Evolutionary conservation across 371 early-diverging fungal genomes (phyloP).

Genomic region (Haplosporangium sp.): DNA sequence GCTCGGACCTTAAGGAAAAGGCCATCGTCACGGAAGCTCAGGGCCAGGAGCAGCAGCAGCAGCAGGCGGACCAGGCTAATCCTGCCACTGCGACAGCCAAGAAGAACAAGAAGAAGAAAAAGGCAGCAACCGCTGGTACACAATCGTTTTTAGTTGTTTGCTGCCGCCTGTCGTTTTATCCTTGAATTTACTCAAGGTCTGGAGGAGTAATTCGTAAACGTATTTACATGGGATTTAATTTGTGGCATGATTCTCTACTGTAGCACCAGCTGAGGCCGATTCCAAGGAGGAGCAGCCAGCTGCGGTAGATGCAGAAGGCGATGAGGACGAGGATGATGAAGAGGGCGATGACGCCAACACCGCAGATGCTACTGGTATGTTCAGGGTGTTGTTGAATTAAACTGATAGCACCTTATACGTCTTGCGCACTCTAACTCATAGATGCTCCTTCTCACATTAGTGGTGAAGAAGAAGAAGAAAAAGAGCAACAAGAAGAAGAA

Average conservation of each 20-base stretch:
- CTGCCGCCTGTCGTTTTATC: too few relatives aligned
- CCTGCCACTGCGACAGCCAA: constrained; percentile 19
- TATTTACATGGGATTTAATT: too few relatives aligned
- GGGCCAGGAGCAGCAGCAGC: constrained; percentile 16
- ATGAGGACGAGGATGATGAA: constrained; percentile 42
- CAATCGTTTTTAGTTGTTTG: too few relatives aligned
- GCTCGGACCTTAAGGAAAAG: constrained; percentile 24
- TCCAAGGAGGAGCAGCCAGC: constrained; percentile 44
- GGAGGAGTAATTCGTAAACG: too few relatives aligned
- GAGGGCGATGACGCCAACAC: constrained; percentile 28
- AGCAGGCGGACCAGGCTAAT: constrained; percentile 6
- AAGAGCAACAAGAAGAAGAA: constrained; percentile 79
- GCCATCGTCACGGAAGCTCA: constrained; percentile 7
- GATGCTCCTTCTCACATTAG: constrained; percentile 1
- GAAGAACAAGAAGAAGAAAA: constrained; percentile 55
- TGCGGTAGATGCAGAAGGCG: constrained; percentile 22
- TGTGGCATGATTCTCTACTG: background rate
- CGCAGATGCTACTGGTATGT: constrained; percentile 24
- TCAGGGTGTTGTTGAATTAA: too few relatives aligned
- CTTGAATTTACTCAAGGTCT: too few relatives aligned
- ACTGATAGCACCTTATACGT: background rate
- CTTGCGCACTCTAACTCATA: background rate
- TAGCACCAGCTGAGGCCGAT: constrained; percentile 16
- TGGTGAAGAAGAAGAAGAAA: constrained; percentile 72
- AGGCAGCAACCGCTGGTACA: constrained; percentile 29